Percentiles rank a stretch among this genome's conserved stretches.
phyloP scores from a whole-genome alignment of 73 alveolate species.

The Diophrys appendiculata region DNA sequence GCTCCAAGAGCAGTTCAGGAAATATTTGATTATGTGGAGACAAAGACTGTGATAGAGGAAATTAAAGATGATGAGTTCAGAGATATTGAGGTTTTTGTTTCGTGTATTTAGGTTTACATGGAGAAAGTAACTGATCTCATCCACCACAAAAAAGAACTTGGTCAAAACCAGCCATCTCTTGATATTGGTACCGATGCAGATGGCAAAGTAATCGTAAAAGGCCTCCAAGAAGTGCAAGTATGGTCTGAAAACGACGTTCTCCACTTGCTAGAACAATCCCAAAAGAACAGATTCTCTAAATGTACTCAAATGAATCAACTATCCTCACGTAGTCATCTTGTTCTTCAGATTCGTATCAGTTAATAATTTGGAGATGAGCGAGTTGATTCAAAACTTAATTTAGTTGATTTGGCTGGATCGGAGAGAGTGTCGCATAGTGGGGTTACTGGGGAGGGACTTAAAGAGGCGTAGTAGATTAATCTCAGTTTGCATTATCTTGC shows the following conservation, averaged over 20 bases:
- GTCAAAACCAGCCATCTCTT: not conserved
- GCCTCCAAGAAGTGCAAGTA: not conserved
- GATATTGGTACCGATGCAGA: not conserved
- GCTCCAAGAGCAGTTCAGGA: not conserved
- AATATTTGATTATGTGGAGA: not conserved
- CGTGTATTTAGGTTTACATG: constrained; percentile 4
- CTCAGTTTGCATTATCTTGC: constrained; percentile 40
- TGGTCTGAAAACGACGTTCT: not conserved
- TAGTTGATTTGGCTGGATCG: constrained; percentile 59
- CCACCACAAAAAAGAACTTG: no score
- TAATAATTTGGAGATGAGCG: not conserved
- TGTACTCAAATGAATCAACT: constrained; percentile 1
- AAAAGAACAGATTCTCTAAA: not conserved
- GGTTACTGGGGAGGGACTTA: constrained; percentile 63
- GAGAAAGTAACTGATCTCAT: constrained; percentile 8
- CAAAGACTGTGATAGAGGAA: not conserved
- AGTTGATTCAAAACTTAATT: constrained; percentile 5
- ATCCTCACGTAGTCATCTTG: not conserved
- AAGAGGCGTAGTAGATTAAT: constrained; percentile 69
- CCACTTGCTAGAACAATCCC: not conserved
- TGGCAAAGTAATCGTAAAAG: constrained; percentile 5
- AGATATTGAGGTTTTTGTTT: not conserved
- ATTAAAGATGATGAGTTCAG: not conserved
- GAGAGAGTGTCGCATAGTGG: constrained; percentile 64
- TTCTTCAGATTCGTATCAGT: not conserved